Evolutionary conservation across 768 basidiomycete species (phyloP).

Genomic region (Suillus tomentosus): DNA sequence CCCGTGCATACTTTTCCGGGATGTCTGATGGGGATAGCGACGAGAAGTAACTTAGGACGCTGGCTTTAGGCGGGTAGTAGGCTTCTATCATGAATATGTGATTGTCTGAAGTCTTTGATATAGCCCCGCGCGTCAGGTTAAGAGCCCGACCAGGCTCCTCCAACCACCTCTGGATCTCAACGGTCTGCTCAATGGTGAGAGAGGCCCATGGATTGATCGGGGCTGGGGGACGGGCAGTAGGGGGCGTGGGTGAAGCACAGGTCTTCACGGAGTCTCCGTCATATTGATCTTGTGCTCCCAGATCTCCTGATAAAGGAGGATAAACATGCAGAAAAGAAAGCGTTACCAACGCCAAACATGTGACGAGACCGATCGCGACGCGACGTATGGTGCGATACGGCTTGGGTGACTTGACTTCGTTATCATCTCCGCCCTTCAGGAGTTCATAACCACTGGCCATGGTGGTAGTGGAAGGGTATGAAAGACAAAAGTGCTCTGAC

Average conservation of each 20-base stretch:
- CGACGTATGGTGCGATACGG: slow-evolving; percentile 16
- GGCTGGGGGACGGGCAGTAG: slow-evolving; percentile 41
- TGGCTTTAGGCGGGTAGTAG: slow-evolving; percentile 49
- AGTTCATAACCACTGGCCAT: slow-evolving; percentile 26
- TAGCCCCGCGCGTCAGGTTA: slow-evolving; percentile 46
- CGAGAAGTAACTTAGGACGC: slow-evolving; percentile 48
- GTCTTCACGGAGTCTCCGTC: slow-evolving; percentile 27
- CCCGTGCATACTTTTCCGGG: slow-evolving; percentile 47
- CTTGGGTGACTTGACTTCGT: slow-evolving; percentile 4
- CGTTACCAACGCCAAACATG: slow-evolving; percentile 15
- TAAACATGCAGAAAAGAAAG: slow-evolving; percentile 18
- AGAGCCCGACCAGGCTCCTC: slow-evolving; percentile 40
- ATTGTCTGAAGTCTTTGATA: slow-evolving; percentile 47
- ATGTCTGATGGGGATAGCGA: slow-evolving; percentile 25
- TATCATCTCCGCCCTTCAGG: slow-evolving; percentile 14
- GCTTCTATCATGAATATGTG: slow-evolving; percentile 51
- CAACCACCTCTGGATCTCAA: slow-evolving; percentile 49
- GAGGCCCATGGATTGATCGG: slow-evolving; percentile 55
- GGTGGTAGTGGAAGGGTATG: slow-evolving; percentile 5
- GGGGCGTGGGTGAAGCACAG: slow-evolving; percentile 37
- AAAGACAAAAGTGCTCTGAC: not conserved
- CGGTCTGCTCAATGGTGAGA: slow-evolving; percentile 46
- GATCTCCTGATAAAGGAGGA: slow-evolving; percentile 11
- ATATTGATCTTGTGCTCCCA: not conserved
- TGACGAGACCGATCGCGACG: slow-evolving; percentile 16